Evolutionary conservation across 345 rosid species (phyloP).

Genomic region (Aegle marmelos): DNA sequence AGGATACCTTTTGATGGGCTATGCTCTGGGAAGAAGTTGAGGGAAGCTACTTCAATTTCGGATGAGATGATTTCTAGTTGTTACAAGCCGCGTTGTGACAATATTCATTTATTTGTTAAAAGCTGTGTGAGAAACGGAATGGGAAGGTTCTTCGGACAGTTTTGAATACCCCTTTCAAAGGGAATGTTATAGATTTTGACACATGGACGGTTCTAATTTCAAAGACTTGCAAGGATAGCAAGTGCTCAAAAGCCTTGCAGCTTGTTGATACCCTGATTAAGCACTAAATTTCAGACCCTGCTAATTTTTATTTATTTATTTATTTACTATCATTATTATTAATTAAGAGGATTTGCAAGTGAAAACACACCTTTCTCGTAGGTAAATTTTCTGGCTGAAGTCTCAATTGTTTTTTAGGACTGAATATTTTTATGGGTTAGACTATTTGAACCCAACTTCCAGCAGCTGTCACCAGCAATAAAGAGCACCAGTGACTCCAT

Average conservation of each 20-base stretch:
- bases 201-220: slow-evolving; percentile 42
- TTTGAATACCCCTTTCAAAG: slow-evolving; percentile 36
- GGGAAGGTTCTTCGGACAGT: slow-evolving; percentile 36
- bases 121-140: slow-evolving; percentile 39
- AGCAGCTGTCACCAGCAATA: too few species aligned
- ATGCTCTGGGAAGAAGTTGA: slow-evolving; percentile 34
- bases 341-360: not conserved
- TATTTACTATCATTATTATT: too few species aligned
- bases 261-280: slow-evolving; percentile 34
- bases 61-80: slow-evolving; percentile 85
- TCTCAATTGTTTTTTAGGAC: too few species aligned
- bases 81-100: slow-evolving; percentile 43
- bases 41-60: slow-evolving; percentile 57
- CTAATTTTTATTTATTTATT: slow-evolving; percentile 18
- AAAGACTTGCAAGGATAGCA: slow-evolving; percentile 26
- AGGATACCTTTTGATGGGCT: slow-evolving; percentile 74
- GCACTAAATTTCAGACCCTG: not conserved
- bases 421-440: too few species aligned
- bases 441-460: too few species aligned
- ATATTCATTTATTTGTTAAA: slow-evolving; percentile 36
- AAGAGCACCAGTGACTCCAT: too few species aligned
- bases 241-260: not conserved
- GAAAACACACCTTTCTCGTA: not conserved
- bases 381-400: too few species aligned
- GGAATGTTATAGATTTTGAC: slow-evolving; percentile 33